Evolutionary conservation across 179 eudicot species (phyloP), one percentile per base, ranked within the genome.

Genomic region (Silene vulgaris): DNA sequence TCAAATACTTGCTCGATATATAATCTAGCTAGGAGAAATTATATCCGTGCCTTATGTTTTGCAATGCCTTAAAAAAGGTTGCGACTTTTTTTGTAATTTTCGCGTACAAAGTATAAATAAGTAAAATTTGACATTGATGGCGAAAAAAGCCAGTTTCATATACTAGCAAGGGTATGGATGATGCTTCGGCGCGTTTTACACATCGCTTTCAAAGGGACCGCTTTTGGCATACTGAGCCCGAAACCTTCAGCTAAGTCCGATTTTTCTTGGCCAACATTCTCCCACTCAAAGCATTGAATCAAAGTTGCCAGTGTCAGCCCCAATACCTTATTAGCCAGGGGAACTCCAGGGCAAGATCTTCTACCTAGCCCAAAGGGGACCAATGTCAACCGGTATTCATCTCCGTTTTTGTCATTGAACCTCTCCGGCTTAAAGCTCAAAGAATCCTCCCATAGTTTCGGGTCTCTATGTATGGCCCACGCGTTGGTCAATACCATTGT

Each of bases 381-480:
- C 43, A 73, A 56, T 4, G 23, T 78, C 13, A 57, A 56, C 16
- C 73, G n/a, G 3, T 65, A 67, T 6, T 30, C 68, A n/a, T 74
- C 74, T 9, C 61, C 30, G 14, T 71, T 3, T 8, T 9, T 12
- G 5, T 52, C 71, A 2, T 74, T 40, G 37, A 80, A 84, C 29
- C 86, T 78, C 74, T 80, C 82, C 0, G 84, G 86, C 32, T 32
- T 75, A 48, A 83, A 83, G 17, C n/a, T 43, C 14, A 26, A 23
- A 3, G 77, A 77, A 9, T 83, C 81, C 0, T 77, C 74, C 86
- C 86, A 84, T 1, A 78, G 0, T 0, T 70, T 17, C 0, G 81
- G 79, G 65, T 80, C 83, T 16, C 80, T 80, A 2, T 80, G 86
- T 7, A 84, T 72, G 1, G 82, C 80, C 83, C 79, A 80, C 2